phyloP scores from a whole-genome alignment of 2,329 filamentous ascomycete species.

The Penicillium sp. region DNA sequence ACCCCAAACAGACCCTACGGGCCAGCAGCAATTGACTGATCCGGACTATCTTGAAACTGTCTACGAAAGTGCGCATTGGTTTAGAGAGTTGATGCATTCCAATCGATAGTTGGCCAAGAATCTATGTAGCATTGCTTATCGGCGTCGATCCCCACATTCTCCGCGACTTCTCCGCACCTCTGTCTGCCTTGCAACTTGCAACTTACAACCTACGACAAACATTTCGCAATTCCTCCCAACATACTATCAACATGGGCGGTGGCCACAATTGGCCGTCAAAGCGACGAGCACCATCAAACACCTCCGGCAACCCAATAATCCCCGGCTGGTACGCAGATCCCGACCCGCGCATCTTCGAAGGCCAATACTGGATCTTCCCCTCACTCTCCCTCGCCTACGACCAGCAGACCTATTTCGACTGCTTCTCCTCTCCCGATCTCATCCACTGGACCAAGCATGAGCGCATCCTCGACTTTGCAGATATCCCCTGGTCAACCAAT shows the following conservation, averaged over 20 bases:
- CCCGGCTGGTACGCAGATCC: slow-evolving; percentile 51
- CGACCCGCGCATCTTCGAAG: slow-evolving; percentile 46
- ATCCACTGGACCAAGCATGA: slow-evolving; percentile 48
- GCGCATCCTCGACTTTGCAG: slow-evolving; percentile 39
- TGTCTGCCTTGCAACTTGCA: not conserved
- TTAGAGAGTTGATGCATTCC: slow-evolving; percentile 3
- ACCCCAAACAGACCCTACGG: not conserved
- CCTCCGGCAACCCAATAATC: slow-evolving; percentile 44
- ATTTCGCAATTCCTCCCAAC: not conserved
- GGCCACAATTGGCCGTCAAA: not conserved
- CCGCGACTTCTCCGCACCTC: slow-evolving; percentile 4
- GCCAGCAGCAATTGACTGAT: slow-evolving; percentile 2
- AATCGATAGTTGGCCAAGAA: not conserved
- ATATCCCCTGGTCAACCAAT: slow-evolving; percentile 43
- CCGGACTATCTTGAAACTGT: slow-evolving; percentile 10
- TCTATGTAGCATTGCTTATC: too few relatives aligned
- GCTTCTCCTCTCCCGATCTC: slow-evolving; percentile 49
- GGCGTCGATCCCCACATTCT: slow-evolving; percentile 4
- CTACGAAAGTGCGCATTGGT: slow-evolving; percentile 9
- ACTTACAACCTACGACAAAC: not conserved
- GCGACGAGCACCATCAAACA: not conserved
- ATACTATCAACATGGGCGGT: not conserved
- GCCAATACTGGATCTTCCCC: slow-evolving; percentile 48
- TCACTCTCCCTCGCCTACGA: slow-evolving; percentile 45
- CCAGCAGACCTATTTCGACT: slow-evolving; percentile 49